Conservation (phyloP, 2,329 filamentous ascomycete species). For the Penicillium psychrosexuale region DNA sequence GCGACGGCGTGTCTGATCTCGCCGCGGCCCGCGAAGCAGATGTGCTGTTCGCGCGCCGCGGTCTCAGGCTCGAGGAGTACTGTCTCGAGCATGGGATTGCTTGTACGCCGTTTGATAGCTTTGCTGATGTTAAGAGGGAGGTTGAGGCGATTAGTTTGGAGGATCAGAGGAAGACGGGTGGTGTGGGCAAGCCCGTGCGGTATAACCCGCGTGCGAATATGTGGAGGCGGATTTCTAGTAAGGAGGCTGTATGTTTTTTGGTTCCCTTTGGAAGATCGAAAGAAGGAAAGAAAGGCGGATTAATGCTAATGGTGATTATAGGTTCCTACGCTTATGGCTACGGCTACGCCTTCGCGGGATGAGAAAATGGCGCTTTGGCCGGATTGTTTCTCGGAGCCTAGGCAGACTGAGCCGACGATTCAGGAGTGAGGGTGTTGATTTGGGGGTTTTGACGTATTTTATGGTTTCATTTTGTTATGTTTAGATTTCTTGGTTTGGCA, state of each 20-base stretch:
- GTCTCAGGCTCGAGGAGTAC: slow-evolving; percentile 63
- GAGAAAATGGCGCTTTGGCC: slow-evolving; percentile 65
- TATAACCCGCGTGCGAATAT: slow-evolving; percentile 68
- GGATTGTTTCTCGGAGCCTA: slow-evolving; percentile 51
- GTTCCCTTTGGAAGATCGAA: too few species aligned
- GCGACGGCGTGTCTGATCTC: slow-evolving; percentile 66
- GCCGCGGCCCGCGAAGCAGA: slow-evolving; percentile 65
- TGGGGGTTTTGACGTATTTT: not conserved
- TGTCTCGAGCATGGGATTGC: slow-evolving; percentile 60
- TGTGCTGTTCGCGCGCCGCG: slow-evolving; percentile 65
- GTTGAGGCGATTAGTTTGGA: slow-evolving; percentile 57
- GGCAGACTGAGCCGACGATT: slow-evolving; percentile 33
- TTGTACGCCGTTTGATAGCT: slow-evolving; percentile 63
- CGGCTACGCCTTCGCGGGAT: slow-evolving; percentile 53
- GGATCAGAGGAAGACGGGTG: slow-evolving; percentile 60
- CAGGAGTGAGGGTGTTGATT: slow-evolving; percentile 2
- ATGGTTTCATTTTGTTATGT: not conserved
- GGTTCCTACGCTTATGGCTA: slow-evolving; percentile 48
- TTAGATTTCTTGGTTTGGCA: not conserved
- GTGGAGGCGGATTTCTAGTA: slow-evolving; percentile 62
- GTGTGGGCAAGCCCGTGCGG: slow-evolving; percentile 56
- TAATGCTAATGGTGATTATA: not conserved
- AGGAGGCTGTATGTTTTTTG: slow-evolving; percentile 47
- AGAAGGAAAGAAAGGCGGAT: too few species aligned
- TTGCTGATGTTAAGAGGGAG: slow-evolving; percentile 62